phyloP scores from a whole-genome alignment of 176 grass and related monocot species.

The Avena eriantha region DNA sequence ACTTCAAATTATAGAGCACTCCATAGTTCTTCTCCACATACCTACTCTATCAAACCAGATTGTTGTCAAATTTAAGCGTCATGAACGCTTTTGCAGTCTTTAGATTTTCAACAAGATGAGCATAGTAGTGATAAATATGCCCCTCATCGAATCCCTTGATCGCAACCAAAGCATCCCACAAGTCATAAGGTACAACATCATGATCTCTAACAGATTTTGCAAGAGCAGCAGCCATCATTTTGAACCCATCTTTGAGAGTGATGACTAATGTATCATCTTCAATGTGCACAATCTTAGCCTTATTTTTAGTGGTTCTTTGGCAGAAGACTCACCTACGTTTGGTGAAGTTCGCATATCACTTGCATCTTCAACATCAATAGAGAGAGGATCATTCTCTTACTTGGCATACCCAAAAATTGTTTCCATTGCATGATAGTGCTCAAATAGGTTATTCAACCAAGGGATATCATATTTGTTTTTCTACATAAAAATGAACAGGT shows the following conservation, averaged over 20 bases:
- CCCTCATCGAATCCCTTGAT: neutral
- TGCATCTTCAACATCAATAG: neutral
- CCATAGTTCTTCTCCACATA: neutral
- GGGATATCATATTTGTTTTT: neutral
- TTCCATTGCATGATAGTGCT: neutral
- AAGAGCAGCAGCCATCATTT: neutral
- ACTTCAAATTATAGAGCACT: neutral
- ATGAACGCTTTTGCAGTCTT: neutral
- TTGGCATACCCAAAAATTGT: neutral
- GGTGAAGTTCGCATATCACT: neutral
- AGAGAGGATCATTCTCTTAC: neutral
- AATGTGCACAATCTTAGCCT: neutral
- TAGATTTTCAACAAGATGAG: neutral
- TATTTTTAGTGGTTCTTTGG: neutral
- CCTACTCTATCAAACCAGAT: neutral
- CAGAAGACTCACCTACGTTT: neutral
- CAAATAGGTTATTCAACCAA: neutral
- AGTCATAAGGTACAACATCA: neutral
- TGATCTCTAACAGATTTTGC: neutral
- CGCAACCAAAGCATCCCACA: neutral
- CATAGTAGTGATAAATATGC: neutral
- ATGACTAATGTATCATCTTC: neutral
- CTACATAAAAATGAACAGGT: neutral
- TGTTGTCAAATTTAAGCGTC: neutral
- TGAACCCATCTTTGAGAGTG: slow-evolving; percentile 18